These are phyloP conservation scores for Calonectria henricotiae DNA, from an alignment of 2,329 filamentous ascomycete species.

Conservation along the genomic window DNA sequence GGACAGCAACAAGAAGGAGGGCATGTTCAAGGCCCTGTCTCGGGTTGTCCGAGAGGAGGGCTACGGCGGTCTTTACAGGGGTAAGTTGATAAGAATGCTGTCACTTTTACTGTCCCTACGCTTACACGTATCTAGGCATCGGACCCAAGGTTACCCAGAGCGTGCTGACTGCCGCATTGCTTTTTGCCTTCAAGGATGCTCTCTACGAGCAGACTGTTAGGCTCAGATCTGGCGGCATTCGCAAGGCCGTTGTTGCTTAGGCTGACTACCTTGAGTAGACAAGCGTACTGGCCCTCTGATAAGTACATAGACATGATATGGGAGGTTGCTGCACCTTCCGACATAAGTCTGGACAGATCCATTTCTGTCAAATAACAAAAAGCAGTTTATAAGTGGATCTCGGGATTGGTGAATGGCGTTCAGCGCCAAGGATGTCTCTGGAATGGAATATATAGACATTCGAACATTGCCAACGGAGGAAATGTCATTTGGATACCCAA, in stretches of 20 bases:
- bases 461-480: constrained; percentile 25
- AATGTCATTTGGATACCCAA: constrained; percentile 52
- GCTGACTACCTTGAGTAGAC: constrained; percentile 2
- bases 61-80: constrained; percentile 93
- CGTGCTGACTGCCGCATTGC: constrained; percentile 93
- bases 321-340: constrained; percentile 32
- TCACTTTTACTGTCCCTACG: neutral
- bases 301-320: constrained; percentile 35
- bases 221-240: constrained; percentile 68
- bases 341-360: constrained; percentile 34
- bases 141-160: constrained; percentile 97
- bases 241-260: constrained; percentile 60
- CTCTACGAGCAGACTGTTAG: constrained; percentile 87
- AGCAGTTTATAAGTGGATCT: constrained; percentile 35
- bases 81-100: constrained; percentile 65
- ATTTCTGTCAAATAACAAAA: constrained; percentile 39
- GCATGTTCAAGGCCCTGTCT: constrained; percentile 83
- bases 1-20: constrained; percentile 81
- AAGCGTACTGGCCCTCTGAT: constrained; percentile 16
- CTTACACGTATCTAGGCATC: constrained; percentile 75
- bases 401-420: constrained; percentile 39
- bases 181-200: constrained; percentile 98
- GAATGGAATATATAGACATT: constrained; percentile 20
- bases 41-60: constrained; percentile 91
- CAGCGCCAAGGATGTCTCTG: constrained; percentile 2